These are phyloP conservation scores for Stephanodiscus minutulus DNA, from an alignment of 108 stramenopile species.

Conservation along the genomic window DNA sequence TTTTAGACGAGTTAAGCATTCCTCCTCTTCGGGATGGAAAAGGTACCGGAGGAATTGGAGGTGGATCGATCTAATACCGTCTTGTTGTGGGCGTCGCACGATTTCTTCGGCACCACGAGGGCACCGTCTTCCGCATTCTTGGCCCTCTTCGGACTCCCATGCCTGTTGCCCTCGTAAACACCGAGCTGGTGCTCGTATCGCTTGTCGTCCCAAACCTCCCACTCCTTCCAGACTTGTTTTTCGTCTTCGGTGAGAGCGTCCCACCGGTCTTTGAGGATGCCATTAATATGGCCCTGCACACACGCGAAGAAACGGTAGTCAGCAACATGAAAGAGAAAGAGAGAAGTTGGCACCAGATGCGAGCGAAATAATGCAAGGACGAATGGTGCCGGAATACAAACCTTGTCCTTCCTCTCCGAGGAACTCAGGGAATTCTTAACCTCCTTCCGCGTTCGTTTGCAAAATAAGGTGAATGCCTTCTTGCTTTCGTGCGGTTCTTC, in stretches of 20 bases:
- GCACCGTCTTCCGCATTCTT: slow-evolving; percentile 8
- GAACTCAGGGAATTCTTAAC: slow-evolving; percentile 69
- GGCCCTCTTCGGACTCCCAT: slow-evolving; percentile 10
- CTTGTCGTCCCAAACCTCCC: slow-evolving; percentile 81
- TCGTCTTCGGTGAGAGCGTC: slow-evolving; percentile 64
- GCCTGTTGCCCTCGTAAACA: slow-evolving; percentile 33
- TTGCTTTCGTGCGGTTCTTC: slow-evolving; percentile 73
- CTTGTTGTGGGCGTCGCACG: slow-evolving; percentile 1
- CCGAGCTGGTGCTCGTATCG: slow-evolving; percentile 62
- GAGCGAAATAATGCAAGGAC: neutral
- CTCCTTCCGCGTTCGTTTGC: slow-evolving; percentile 62
- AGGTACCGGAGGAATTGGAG: neutral
- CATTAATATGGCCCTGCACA: slow-evolving; percentile 61
- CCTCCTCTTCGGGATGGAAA: slow-evolving; percentile 43
- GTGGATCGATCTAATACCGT: neutral
- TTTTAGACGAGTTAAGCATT: slow-evolving; percentile 3
- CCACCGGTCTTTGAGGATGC: slow-evolving; percentile 73
- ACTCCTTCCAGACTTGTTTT: slow-evolving; percentile 66
- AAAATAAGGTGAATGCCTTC: slow-evolving; percentile 87
- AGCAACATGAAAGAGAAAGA: neutral
- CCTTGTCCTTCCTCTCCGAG: slow-evolving; percentile 71
- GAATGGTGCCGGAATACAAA: slow-evolving; percentile 8
- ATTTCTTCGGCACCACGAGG: slow-evolving; percentile 24
- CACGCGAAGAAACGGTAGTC: neutral
- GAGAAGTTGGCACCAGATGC: neutral